phyloP scores from a whole-genome alignment of 805 yeast species.

The Pichia insulana region DNA sequence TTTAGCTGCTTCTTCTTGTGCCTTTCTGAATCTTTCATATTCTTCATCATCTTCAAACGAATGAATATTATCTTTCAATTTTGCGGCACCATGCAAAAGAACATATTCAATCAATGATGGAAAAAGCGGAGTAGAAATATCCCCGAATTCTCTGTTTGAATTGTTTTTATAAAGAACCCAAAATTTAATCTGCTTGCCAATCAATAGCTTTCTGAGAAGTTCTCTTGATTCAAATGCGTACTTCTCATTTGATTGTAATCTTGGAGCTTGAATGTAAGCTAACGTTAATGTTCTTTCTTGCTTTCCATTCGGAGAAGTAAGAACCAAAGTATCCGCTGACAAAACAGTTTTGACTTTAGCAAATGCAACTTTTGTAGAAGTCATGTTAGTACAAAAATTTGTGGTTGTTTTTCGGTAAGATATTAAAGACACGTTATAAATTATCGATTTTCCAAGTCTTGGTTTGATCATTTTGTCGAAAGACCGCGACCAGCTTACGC shows the following conservation, averaged over 20 bases:
- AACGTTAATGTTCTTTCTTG: slow-evolving; percentile 58
- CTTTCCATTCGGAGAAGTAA: slow-evolving; percentile 43
- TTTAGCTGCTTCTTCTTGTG: slow-evolving; percentile 44
- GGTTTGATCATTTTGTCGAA: too few relatives aligned
- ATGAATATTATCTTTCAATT: slow-evolving; percentile 45
- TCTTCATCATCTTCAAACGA: slow-evolving; percentile 31
- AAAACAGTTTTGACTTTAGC: slow-evolving; percentile 66
- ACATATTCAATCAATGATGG: slow-evolving; percentile 48
- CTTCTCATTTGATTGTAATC: slow-evolving; percentile 36
- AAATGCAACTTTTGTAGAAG: slow-evolving; percentile 18
- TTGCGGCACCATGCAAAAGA: slow-evolving; percentile 52
- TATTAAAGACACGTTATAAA: too few relatives aligned
- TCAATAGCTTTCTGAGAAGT: slow-evolving; percentile 46
- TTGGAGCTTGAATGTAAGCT: slow-evolving; percentile 55
- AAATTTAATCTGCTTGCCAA: slow-evolving; percentile 59
- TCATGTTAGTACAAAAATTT: too few relatives aligned
- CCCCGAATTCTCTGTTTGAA: slow-evolving; percentile 62
- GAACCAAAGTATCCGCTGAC: slow-evolving; percentile 62
- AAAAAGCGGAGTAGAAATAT: slow-evolving; percentile 55
- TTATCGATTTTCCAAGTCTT: too few relatives aligned
- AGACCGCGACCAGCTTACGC: too few relatives aligned
- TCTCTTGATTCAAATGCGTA: slow-evolving; percentile 54
- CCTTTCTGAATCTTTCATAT: slow-evolving; percentile 29
- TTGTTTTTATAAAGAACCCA: slow-evolving; percentile 46
- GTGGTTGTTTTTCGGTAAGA: too few relatives aligned